phyloP scores from a whole-genome alignment of 2,329 filamentous ascomycete genomes.

The Apiospora pterosperma region DNA sequence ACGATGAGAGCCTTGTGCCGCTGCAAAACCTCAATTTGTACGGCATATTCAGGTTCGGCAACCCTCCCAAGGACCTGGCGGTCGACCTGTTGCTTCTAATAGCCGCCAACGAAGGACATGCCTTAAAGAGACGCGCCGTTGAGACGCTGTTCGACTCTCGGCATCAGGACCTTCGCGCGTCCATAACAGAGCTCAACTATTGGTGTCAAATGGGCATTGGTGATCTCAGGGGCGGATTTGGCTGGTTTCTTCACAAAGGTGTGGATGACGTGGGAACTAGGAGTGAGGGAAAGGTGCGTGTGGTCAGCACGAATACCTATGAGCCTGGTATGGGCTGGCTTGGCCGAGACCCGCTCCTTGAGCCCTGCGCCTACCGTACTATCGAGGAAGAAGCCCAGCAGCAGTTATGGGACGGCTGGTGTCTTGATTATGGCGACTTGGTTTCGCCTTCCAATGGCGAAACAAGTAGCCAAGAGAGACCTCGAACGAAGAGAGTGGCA shows the following conservation, averaged over 20 bases:
- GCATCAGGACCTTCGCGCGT: conserved; percentile 70
- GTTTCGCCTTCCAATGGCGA: conserved; percentile 37
- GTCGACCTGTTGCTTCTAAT: conserved; percentile 78
- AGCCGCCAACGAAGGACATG: conserved; percentile 85
- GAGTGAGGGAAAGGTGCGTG: conserved; percentile 62
- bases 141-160: conserved; percentile 68
- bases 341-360: conserved; percentile 54
- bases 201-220: conserved; percentile 98
- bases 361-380: conserved; percentile 33
- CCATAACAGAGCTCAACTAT: conserved; percentile 81
- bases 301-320: conserved; percentile 81
- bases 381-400: conserved; percentile 61
- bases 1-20: conserved; percentile 80
- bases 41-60: conserved; percentile 74
- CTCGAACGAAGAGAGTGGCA: conserved; percentile 20
- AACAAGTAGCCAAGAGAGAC: conserved; percentile 32
- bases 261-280: conserved; percentile 66
- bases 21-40: conserved; percentile 72
- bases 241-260: conserved; percentile 78
- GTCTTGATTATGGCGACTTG: conserved; percentile 60
- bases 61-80: conserved; percentile 64
- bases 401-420: conserved; percentile 67
- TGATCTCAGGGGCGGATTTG: conserved; percentile 79
- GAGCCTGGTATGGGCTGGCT: conserved; percentile 74
- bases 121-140: conserved; percentile 65